phyloP scores from a whole-genome alignment of 176 grass and related monocot genomes.

The Secale cereale region DNA sequence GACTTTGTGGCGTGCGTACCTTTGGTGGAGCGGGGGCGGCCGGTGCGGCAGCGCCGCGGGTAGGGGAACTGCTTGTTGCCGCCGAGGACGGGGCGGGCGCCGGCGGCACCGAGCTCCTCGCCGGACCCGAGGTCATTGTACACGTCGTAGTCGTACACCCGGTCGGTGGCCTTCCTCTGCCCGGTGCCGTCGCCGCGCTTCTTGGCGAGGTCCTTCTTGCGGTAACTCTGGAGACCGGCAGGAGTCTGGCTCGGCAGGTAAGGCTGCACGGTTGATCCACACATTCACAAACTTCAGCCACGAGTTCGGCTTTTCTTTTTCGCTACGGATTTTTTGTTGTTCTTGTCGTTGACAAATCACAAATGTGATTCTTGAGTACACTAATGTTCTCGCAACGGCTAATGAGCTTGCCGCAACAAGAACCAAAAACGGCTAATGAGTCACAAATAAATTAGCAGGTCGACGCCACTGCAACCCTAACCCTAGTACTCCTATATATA shows the following conservation, averaged over 20 bases:
- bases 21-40: slow-evolving; percentile 38
- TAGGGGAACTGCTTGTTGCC: slow-evolving; percentile 62
- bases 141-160: slow-evolving; percentile 76
- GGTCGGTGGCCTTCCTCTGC: slow-evolving; percentile 45
- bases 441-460: no score
- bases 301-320: no score
- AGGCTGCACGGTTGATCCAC: slow-evolving; percentile 19
- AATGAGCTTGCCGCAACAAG: no score
- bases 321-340: no score
- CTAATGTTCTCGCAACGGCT: no score
- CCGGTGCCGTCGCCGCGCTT: slow-evolving; percentile 53
- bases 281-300: not conserved
- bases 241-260: slow-evolving; percentile 75
- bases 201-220: slow-evolving; percentile 42
- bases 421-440: no score
- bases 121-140: slow-evolving; percentile 74
- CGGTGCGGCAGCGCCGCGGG: slow-evolving; percentile 76
- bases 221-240: slow-evolving; percentile 39
- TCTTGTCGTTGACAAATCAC: no score
- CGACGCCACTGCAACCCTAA: no score
- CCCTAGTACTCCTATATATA: no score
- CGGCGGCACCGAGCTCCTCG: slow-evolving; percentile 13
- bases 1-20: slow-evolving; percentile 10
- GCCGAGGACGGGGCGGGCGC: slow-evolving; percentile 57
- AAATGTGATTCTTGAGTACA: no score